Evolutionary conservation across 1,284 basidiomycete species (phyloP).

Genomic region (Ceratobasidium sp.): DNA sequence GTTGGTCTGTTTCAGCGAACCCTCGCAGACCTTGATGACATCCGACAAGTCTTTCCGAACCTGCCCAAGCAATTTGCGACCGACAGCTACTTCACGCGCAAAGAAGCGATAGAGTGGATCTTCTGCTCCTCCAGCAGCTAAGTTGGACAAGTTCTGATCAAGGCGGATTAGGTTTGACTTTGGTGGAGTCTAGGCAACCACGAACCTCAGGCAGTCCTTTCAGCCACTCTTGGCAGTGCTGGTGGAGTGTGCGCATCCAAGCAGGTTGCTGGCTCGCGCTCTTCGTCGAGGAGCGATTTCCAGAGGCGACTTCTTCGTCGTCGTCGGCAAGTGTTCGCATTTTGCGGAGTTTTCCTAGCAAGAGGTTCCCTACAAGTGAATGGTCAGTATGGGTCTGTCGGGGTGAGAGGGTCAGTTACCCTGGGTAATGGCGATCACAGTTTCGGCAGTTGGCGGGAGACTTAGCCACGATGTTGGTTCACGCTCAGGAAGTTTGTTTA

Average conservation of each 20-base stretch:
- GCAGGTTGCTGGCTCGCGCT: constrained; percentile 79
- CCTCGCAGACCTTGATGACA: constrained; percentile 85
- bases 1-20: constrained; percentile 92
- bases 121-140: constrained; percentile 39
- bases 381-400: constrained; percentile 46
- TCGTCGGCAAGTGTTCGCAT: constrained; percentile 92
- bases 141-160: constrained; percentile 15
- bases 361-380: constrained; percentile 71
- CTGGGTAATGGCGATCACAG: constrained; percentile 89
- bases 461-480: constrained; percentile 94
- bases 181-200: constrained; percentile 26
- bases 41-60: constrained; percentile 84
- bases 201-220: constrained; percentile 76
- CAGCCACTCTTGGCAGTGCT: constrained; percentile 86
- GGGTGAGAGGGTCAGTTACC: constrained; percentile 63
- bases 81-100: constrained; percentile 86
- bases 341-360: constrained; percentile 87
- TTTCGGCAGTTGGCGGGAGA: constrained; percentile 88
- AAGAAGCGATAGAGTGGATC: constrained; percentile 91
- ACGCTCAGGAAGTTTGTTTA: constrained; percentile 83
- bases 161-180: neutral
- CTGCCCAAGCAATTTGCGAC: constrained; percentile 76
- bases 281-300: constrained; percentile 68
- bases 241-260: constrained; percentile 89
- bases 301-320: constrained; percentile 73